Conservation (phyloP, 2,329 filamentous ascomycete genomes). For the Hysterium pulicare region DNA sequence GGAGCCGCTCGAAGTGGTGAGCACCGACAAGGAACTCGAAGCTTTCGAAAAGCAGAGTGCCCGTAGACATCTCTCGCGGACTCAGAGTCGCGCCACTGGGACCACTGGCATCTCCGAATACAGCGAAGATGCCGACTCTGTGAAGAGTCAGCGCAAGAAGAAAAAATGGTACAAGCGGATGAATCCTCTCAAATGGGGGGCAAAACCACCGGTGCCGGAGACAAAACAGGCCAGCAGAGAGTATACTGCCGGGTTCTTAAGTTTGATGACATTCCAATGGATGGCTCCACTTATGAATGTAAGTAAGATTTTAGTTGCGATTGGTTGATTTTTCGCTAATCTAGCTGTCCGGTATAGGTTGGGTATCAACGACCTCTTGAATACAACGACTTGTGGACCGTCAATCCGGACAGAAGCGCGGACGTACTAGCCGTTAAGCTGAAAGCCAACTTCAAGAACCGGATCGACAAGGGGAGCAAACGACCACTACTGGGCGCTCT, state of each 20-base stretch:
- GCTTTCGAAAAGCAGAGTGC: conserved; percentile 16
- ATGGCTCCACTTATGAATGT: conserved; percentile 76
- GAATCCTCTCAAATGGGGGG: conserved; percentile 48
- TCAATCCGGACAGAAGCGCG: conserved; percentile 77
- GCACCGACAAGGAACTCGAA: conserved; percentile 33
- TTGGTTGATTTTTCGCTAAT: not conserved
- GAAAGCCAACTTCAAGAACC: conserved; percentile 64
- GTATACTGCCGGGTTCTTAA: conserved; percentile 70
- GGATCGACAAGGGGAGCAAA: conserved; percentile 65
- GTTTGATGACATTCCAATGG: conserved; percentile 80
- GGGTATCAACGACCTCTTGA: conserved; percentile 85
- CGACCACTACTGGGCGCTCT: conserved; percentile 75
- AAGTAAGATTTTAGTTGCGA: conserved; percentile 8
- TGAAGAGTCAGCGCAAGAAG: conserved; percentile 33
- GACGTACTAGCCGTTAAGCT: conserved; percentile 66
- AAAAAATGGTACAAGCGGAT: conserved; percentile 61
- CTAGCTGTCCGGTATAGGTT: conserved; percentile 46
- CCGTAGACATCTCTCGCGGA: conserved; percentile 21
- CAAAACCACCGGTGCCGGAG: conserved; percentile 54
- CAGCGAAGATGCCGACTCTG: conserved; percentile 26
- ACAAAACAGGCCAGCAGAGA: conserved; percentile 61
- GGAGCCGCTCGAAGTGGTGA: conserved; percentile 34
- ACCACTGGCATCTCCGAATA: conserved; percentile 26
- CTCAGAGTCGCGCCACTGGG: conserved; percentile 25
- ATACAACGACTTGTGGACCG: conserved; percentile 79